Evolutionary conservation across 2,329 filamentous ascomycete species (phyloP).

Genomic region (Penicillium corylophilum): DNA sequence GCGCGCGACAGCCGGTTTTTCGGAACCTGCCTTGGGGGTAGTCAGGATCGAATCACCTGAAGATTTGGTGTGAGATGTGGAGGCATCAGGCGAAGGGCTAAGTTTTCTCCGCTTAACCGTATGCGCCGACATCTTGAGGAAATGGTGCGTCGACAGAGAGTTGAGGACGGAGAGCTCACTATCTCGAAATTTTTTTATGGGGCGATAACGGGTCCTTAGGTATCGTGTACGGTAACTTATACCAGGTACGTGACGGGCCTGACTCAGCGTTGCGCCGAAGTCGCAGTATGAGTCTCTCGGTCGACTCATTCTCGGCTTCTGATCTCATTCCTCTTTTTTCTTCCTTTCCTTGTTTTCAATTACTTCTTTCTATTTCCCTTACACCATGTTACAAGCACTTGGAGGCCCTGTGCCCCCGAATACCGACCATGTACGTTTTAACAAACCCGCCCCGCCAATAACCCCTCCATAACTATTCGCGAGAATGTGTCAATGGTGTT

Average conservation of each 20-base stretch:
- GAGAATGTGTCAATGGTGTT: background rate
- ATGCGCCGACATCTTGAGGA: constrained; percentile 31
- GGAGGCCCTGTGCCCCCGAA: constrained; percentile 75
- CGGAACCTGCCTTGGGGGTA: constrained; percentile 33
- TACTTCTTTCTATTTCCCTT: constrained; percentile 3
- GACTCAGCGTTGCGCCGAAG: constrained; percentile 22
- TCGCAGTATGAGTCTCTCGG: constrained; percentile 14
- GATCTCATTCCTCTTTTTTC: background rate
- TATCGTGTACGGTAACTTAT: background rate
- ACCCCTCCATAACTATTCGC: constrained; percentile 21
- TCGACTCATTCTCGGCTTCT: constrained; percentile 3
- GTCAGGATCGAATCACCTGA: constrained; percentile 11
- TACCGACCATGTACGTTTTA: constrained; percentile 68
- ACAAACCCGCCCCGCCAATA: constrained; percentile 17
- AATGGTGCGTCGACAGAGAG: background rate
- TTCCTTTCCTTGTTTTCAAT: constrained; percentile 7
- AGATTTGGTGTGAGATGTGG: constrained; percentile 9
- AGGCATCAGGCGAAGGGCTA: constrained; percentile 33
- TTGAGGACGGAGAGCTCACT: background rate
- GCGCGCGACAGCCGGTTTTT: constrained; percentile 16
- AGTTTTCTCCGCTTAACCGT: constrained; percentile 50
- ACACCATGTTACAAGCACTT: constrained; percentile 44
- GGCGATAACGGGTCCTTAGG: constrained; percentile 15
- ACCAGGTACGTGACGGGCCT: background rate
- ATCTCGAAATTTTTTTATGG: constrained; percentile 23